Conservation (phyloP, 352 stramenopile species). For the Phytophthora foliorum region DNA sequence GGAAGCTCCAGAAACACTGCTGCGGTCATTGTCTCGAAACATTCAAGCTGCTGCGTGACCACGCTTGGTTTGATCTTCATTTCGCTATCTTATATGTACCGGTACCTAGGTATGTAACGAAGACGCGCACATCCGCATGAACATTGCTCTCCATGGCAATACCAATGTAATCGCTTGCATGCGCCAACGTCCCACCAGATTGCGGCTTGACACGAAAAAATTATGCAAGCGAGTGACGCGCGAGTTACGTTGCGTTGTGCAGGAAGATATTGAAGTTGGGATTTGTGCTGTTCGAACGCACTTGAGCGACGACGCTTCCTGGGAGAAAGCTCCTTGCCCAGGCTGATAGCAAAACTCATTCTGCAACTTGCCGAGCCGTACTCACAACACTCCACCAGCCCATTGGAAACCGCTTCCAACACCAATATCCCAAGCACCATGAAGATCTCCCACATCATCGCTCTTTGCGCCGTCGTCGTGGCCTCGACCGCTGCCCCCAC, state of each 20-base stretch:
- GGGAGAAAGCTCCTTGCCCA: background rate
- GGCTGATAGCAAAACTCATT: conserved; percentile 8
- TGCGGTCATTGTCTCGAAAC: background rate
- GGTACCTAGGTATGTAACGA: background rate
- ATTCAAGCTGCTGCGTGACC: background rate
- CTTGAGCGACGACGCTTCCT: background rate
- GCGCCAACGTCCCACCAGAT: background rate
- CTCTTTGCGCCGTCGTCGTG: conserved; percentile 4
- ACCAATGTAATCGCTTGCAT: background rate
- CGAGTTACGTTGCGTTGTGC: background rate
- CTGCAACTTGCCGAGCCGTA: conserved; percentile 5
- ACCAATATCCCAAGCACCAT: conserved; percentile 14
- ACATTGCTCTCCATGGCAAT: background rate
- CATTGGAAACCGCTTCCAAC: conserved; percentile 9
- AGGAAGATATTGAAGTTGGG: background rate
- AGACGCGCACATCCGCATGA: background rate
- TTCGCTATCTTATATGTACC: no score
- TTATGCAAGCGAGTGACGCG: background rate
- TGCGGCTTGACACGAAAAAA: background rate
- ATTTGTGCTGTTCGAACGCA: background rate
- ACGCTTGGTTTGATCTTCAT: background rate
- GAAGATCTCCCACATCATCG: conserved; percentile 22
- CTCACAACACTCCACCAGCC: background rate
- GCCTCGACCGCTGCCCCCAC: conserved; percentile 9
- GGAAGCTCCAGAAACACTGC: no score